Conservation (phyloP, 2,329 filamentous ascomycete genomes). For the Sporothrix dimorphospora region DNA sequence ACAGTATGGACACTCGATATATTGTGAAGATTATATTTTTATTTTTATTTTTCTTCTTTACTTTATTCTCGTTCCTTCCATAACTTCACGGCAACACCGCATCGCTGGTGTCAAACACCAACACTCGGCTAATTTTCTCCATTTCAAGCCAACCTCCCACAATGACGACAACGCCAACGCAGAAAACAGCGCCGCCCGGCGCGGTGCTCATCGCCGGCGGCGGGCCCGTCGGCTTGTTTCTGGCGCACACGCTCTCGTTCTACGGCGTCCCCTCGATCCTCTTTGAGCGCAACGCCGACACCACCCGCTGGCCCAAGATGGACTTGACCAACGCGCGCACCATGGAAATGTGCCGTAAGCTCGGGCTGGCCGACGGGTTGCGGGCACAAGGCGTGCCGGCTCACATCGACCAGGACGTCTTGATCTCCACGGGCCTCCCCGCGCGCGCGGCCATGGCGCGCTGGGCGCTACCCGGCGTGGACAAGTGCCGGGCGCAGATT, state of each 20-base stretch:
- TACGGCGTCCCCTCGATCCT: conserved; percentile 19
- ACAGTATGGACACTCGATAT: too few relatives aligned
- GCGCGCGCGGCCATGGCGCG: conserved; percentile 29
- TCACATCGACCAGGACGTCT: conserved; percentile 31
- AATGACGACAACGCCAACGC: not conserved
- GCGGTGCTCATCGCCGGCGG: conserved; percentile 27
- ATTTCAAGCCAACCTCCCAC: not conserved
- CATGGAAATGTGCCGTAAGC: conserved; percentile 40
- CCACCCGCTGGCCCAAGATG: conserved; percentile 44
- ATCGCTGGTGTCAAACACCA: too few relatives aligned
- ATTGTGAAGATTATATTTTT: too few relatives aligned
- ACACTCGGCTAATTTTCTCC: not conserved
- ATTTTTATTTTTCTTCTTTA: too few relatives aligned
- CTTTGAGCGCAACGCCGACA: conserved; percentile 27
- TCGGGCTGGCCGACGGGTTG: conserved; percentile 40
- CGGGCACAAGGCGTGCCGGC: conserved; percentile 32
- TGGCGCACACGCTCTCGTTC: conserved; percentile 22
- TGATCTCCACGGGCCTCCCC: conserved; percentile 33
- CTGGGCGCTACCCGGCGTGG: conserved; percentile 31
- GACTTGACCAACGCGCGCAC: conserved; percentile 39
- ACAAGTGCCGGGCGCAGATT: conserved; percentile 35
- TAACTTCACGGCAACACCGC: too few relatives aligned
- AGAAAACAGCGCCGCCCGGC: conserved; percentile 5
- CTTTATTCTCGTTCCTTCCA: too few relatives aligned
- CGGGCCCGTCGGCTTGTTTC: conserved; percentile 26